Evolutionary conservation across 805 yeast genomes (phyloP).

Genomic region (Peterozyma toletana): DNA sequence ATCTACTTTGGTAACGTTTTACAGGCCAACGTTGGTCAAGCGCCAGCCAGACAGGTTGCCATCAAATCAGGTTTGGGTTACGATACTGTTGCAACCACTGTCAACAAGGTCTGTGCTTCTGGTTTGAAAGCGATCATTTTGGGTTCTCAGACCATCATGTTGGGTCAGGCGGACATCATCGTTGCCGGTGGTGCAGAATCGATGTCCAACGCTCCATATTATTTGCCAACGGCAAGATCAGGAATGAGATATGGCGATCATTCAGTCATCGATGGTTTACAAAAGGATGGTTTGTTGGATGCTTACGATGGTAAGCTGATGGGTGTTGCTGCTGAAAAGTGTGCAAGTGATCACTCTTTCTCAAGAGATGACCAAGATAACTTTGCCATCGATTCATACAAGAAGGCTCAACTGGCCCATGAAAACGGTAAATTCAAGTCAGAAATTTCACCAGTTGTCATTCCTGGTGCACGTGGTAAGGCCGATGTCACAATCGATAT

Average conservation of each 20-base stretch:
- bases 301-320: slow-evolving; percentile 83
- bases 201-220: slow-evolving; percentile 94
- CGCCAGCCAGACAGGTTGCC: slow-evolving; percentile 98
- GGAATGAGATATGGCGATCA: slow-evolving; percentile 91
- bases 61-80: slow-evolving; percentile 81
- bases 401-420: slow-evolving; percentile 78
- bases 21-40: slow-evolving; percentile 92
- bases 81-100: slow-evolving; percentile 76
- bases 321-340: slow-evolving; percentile 98
- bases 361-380: slow-evolving; percentile 86
- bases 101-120: slow-evolving; percentile 96
- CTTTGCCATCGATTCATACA: slow-evolving; percentile 78
- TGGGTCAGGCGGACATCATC: slow-evolving; percentile 88
- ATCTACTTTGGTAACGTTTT: slow-evolving; percentile 88
- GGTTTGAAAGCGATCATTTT: slow-evolving; percentile 88
- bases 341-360: slow-evolving; percentile 75
- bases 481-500: slow-evolving; percentile 63
- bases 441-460: slow-evolving; percentile 83
- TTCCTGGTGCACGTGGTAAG: slow-evolving; percentile 88
- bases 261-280: slow-evolving; percentile 76
- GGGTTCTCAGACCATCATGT: slow-evolving; percentile 83
- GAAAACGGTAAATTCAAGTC: slow-evolving; percentile 70
- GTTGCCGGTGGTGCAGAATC: slow-evolving; percentile 98
- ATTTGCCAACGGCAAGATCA: slow-evolving; percentile 61
- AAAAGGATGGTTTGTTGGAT: slow-evolving; percentile 88